These are phyloP conservation scores for Plantago elongata DNA, from an alignment of 257 asterid genomes.

Conservation along the genomic window DNA sequence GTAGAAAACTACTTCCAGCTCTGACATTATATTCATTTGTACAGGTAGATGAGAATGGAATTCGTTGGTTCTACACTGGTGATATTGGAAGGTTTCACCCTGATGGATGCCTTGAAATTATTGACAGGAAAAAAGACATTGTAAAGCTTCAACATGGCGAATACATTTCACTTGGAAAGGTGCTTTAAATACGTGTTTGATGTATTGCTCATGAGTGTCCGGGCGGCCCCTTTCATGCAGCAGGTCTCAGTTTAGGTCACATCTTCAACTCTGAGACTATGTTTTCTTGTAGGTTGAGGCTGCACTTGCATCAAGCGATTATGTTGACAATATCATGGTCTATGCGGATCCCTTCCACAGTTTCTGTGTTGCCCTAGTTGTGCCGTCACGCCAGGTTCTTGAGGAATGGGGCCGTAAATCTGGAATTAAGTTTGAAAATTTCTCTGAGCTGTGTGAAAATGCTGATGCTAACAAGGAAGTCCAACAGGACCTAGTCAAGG, in stretches of 20 bases:
- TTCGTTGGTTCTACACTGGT: conserved; percentile 93
- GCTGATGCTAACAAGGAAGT: conserved; percentile 60
- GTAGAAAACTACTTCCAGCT: conserved; percentile 10
- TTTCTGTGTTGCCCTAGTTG: conserved; percentile 78
- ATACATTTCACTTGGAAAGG: conserved; percentile 91
- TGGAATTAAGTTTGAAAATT: conserved; percentile 49
- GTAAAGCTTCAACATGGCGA: conserved; percentile 96
- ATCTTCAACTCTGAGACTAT: conserved; percentile 15
- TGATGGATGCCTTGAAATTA: conserved; percentile 88
- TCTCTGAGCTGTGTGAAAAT: conserved; percentile 63
- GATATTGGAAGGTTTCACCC: conserved; percentile 86
- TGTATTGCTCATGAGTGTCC: background rate
- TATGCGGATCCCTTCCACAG: conserved; percentile 79
- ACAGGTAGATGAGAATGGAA: conserved; percentile 82
- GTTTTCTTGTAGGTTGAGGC: conserved; percentile 65
- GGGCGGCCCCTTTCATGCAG: too few species aligned
- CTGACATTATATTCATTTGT: conserved; percentile 14
- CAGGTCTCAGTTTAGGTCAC: background rate
- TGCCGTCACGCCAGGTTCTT: conserved; percentile 58
- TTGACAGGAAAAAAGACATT: conserved; percentile 88
- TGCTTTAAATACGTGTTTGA: conserved; percentile 17
- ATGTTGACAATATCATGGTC: conserved; percentile 65
- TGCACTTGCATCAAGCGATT: conserved; percentile 57
- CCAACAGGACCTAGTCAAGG: conserved; percentile 74
- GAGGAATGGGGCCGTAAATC: conserved; percentile 79